Evolutionary conservation across 768 basidiomycete species (phyloP), one percentile per base, ranked within the genome.

Genomic region (Serendipita sp.): DNA sequence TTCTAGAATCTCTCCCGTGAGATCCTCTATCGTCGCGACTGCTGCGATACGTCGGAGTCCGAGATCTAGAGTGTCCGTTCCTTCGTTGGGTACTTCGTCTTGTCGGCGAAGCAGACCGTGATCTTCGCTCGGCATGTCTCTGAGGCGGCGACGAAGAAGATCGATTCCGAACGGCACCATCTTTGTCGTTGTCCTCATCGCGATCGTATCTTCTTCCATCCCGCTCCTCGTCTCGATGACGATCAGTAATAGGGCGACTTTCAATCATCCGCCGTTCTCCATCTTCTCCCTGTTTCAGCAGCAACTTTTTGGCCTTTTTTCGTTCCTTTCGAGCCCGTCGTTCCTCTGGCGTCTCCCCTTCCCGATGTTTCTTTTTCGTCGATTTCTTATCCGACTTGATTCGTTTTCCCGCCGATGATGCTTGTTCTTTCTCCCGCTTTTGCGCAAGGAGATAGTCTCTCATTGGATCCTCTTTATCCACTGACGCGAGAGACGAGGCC

Each of bases 391-490:
- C n/a, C 2, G 78, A 82, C 66, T 84, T 87, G 38, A 38, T 38
- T 38, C 38, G 38, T 14, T 38, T 38, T 38, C 38, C n/a, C n/a
- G n/a, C n/a, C n/a, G n/a, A n/a, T n/a, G n/a, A n/a, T n/a, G n/a
- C n/a, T n/a, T n/a, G n/a, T n/a, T n/a, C 38, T 38, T 82, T 81
- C 69, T 90, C 88, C 67, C 75, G 81, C 68, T 81, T 79, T 71
- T 94, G 81, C 0, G 83, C 79, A 42, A 93, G 74, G 34, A 99
- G 77, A 71, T 90, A 98, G 65, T 93, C 94, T 30, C 86, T 82
- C 96, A 99, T 98, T 0, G 96, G 96, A 73, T 99, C 96, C 70
- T 98, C 95, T 1, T 89, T 90, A 71, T 98, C 94, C 63, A 96
- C 87, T 78, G 28, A 83, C 79, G 17, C 75, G 30, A 61, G 78